A percentile compares a stretch with the other conserved stretches of the same genome.
These are phyloP conservation scores for Penicillium fuscoglaucum DNA, from an alignment of 2,329 filamentous ascomycete genomes.

Conservation along the genomic window DNA sequence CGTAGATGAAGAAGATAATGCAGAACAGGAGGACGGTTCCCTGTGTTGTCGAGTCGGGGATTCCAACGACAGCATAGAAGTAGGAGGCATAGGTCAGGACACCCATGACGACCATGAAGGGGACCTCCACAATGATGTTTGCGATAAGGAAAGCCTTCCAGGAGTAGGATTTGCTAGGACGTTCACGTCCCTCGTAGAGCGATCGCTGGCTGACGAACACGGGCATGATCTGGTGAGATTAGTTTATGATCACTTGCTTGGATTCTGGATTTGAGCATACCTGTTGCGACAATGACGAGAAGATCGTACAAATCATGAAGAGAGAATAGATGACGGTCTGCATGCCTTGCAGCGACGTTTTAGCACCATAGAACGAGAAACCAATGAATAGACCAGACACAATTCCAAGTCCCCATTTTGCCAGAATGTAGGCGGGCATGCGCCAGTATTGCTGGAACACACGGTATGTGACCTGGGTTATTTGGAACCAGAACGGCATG, in stretches of 20 bases:
- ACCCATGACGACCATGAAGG: conserved; percentile 75
- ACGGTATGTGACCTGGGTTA: conserved; percentile 65
- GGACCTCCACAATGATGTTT: conserved; percentile 80
- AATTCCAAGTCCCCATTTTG: conserved; percentile 69
- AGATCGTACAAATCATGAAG: conserved; percentile 78
- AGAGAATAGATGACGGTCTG: conserved; percentile 84
- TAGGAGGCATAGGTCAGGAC: conserved; percentile 74
- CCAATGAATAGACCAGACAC: conserved; percentile 70
- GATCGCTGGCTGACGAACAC: conserved; percentile 79
- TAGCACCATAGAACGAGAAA: conserved; percentile 73
- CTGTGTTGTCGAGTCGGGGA: conserved; percentile 65
- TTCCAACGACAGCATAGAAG: conserved; percentile 75
- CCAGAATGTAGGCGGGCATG: conserved; percentile 79
- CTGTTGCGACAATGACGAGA: conserved; percentile 41
- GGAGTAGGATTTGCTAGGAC: conserved; percentile 78
- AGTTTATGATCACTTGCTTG: neutral
- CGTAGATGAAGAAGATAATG: conserved; percentile 74
- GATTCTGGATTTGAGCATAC: neutral
- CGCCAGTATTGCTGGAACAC: conserved; percentile 91
- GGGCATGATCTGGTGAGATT: conserved; percentile 61
- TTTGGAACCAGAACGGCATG: conserved; percentile 66
- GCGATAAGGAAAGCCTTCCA: conserved; percentile 84
- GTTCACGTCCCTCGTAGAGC: conserved; percentile 81
- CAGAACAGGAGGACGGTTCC: conserved; percentile 77
- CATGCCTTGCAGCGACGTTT: conserved; percentile 71